Percentiles rank a stretch among this genome's conserved stretches.
These are phyloP conservation scores for Lentinus brumalis DNA, from an alignment of 768 basidiomycete genomes.

Conservation along the genomic window DNA sequence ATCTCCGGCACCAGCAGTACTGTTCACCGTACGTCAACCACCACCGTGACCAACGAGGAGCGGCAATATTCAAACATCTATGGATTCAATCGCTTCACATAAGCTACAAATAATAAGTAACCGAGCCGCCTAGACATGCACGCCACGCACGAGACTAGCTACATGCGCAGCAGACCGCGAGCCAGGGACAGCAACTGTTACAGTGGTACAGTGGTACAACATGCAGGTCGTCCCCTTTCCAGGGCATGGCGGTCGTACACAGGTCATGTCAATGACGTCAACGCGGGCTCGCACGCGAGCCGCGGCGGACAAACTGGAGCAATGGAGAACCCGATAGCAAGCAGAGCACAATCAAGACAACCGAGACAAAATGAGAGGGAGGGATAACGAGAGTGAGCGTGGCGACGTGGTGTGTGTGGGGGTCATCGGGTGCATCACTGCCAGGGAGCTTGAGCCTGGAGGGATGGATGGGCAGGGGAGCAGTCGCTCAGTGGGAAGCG, in stretches of 20 bases:
- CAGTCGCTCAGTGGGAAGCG: conserved; percentile 11
- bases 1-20: too few relatives aligned
- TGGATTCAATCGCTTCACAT: not conserved
- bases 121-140: conserved; percentile 2
- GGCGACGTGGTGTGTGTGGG: not conserved
- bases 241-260: conserved; percentile 18
- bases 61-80: too few relatives aligned
- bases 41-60: too few relatives aligned
- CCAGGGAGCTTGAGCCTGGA: not conserved
- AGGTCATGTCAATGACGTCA: conserved; percentile 7
- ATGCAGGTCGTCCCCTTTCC: conserved; percentile 10
- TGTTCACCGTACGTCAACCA: too few relatives aligned
- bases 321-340: conserved; percentile 13
- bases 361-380: not conserved
- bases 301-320: not conserved
- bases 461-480: not conserved
- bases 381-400: conserved; percentile 9
- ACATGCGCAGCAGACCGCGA: conserved; percentile 8
- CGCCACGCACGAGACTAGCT: not conserved
- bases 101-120: not conserved
- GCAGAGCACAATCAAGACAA: not conserved
- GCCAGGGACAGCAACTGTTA: conserved; percentile 11
- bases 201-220: conserved; percentile 10
- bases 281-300: conserved; percentile 16
- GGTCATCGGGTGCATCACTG: conserved; percentile 1